phyloP scores from a whole-genome alignment of 768 basidiomycete genomes.

The Tulasnella sp. region DNA sequence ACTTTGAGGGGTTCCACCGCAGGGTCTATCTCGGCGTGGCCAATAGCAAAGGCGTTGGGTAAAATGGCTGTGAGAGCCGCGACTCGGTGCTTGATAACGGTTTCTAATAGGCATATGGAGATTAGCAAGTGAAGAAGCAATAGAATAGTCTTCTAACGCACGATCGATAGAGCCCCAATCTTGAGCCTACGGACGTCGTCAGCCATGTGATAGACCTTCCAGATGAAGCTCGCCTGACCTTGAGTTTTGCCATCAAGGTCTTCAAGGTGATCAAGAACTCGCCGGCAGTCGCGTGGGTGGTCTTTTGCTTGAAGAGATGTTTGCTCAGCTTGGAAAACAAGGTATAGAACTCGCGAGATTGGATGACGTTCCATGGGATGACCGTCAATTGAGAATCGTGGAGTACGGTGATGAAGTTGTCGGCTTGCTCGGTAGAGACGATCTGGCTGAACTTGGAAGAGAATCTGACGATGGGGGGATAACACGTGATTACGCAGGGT shows the following conservation, averaged over 20 bases:
- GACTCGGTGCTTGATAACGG: slow-evolving; percentile 23
- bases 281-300: slow-evolving; percentile 7
- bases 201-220: not conserved
- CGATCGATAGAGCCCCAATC: slow-evolving; percentile 16
- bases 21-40: slow-evolving; percentile 36
- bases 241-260: slow-evolving; percentile 16
- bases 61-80: slow-evolving; percentile 21
- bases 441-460: slow-evolving; percentile 8
- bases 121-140: not conserved
- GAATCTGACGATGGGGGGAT: slow-evolving; percentile 1
- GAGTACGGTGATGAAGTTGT: slow-evolving; percentile 14
- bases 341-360: slow-evolving; percentile 2
- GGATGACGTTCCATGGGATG: slow-evolving; percentile 15
- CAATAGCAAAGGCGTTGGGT: slow-evolving; percentile 24
- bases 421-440: slow-evolving; percentile 7
- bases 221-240: not conserved
- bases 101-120: slow-evolving; percentile 24
- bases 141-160: not conserved
- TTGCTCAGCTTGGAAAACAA: not conserved
- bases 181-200: not conserved
- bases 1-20: slow-evolving; percentile 42
- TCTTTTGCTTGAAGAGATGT: not conserved
- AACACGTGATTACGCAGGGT: not conserved
- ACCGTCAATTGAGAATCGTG: slow-evolving; percentile 2
- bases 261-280: slow-evolving; percentile 14